phyloP scores from a whole-genome alignment of 2,329 filamentous ascomycete genomes.

The Pezicula neosporulosa region DNA sequence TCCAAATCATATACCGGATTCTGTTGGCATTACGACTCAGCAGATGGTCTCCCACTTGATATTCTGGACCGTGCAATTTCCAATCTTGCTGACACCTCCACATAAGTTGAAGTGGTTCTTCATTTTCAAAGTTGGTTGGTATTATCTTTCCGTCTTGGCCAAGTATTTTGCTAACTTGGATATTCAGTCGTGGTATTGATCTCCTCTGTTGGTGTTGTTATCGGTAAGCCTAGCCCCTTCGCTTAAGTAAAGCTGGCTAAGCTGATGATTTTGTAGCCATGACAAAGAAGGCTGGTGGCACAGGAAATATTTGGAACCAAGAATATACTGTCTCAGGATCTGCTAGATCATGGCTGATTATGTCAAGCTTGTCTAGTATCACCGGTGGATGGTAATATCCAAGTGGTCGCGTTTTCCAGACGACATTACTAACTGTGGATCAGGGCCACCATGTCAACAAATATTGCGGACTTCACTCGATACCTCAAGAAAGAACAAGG shows the following conservation, averaged over 20 bases:
- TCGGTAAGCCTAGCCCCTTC: neutral
- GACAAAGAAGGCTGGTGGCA: slow-evolving; percentile 18
- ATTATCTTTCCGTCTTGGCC: neutral
- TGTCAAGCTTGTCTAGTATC: slow-evolving; percentile 21
- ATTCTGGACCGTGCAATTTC: slow-evolving; percentile 22
- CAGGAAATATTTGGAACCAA: slow-evolving; percentile 22
- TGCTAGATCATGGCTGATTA: slow-evolving; percentile 21
- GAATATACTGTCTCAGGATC: slow-evolving; percentile 16
- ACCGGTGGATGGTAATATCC: slow-evolving; percentile 20
- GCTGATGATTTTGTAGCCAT: slow-evolving; percentile 20
- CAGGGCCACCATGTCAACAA: slow-evolving; percentile 15
- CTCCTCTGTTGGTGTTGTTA: neutral
- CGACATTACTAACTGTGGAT: neutral
- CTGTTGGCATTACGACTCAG: slow-evolving; percentile 51
- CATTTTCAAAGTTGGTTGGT: slow-evolving; percentile 39
- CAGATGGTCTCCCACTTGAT: slow-evolving; percentile 53
- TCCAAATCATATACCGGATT: slow-evolving; percentile 46
- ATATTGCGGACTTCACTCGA: slow-evolving; percentile 28
- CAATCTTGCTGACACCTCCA: slow-evolving; percentile 46
- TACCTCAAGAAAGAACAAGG: slow-evolving; percentile 21
- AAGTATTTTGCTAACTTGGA: neutral
- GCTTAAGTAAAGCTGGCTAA: neutral
- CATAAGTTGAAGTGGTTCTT: slow-evolving; percentile 47
- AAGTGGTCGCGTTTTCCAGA: neutral
- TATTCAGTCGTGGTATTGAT: neutral